Percentiles rank a stretch among this genome's conserved stretches.
Evolutionary conservation across 1,284 basidiomycete species (phyloP).

Genomic region (Ustilago curta): DNA sequence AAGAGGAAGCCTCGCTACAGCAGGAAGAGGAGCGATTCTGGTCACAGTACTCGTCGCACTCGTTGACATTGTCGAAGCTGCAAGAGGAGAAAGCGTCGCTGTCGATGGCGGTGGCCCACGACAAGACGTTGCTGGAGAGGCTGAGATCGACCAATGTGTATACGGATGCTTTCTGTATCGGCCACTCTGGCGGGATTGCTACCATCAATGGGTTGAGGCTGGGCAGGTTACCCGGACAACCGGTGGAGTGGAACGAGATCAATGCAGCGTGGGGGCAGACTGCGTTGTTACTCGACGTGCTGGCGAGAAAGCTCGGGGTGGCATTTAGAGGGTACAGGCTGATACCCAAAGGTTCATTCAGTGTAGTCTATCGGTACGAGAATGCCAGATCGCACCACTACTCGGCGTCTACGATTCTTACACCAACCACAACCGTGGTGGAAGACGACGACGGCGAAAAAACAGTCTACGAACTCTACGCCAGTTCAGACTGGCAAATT

Average conservation of each 20-base stretch:
- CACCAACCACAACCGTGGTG: background rate
- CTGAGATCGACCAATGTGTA: constrained; percentile 96
- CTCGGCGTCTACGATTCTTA: constrained; percentile 3
- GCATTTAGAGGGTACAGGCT: constrained; percentile 50
- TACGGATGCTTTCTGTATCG: constrained; percentile 98
- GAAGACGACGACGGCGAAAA: constrained; percentile 31
- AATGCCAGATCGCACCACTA: constrained; percentile 16
- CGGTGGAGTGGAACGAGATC: constrained; percentile 96
- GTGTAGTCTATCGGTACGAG: constrained; percentile 46
- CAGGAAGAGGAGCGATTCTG: constrained; percentile 89
- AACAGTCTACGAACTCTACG: constrained; percentile 59
- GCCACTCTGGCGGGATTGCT: constrained; percentile 87
- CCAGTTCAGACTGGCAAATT: constrained; percentile 76
- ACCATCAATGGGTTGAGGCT: constrained; percentile 96
- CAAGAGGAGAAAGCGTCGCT: constrained; percentile 78
- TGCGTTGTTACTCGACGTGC: constrained; percentile 87
- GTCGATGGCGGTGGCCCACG: constrained; percentile 74
- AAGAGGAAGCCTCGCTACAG: constrained; percentile 80
- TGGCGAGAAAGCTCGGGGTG: constrained; percentile 69
- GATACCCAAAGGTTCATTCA: constrained; percentile 60
- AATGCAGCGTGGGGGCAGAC: constrained; percentile 99
- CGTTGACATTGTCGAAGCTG: constrained; percentile 77
- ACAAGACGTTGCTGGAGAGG: constrained; percentile 77
- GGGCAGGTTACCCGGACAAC: constrained; percentile 78
- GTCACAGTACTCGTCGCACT: constrained; percentile 80